Evolutionary conservation across 139 green algal genomes (phyloP).

Genomic region (Microglena sp.): DNA sequence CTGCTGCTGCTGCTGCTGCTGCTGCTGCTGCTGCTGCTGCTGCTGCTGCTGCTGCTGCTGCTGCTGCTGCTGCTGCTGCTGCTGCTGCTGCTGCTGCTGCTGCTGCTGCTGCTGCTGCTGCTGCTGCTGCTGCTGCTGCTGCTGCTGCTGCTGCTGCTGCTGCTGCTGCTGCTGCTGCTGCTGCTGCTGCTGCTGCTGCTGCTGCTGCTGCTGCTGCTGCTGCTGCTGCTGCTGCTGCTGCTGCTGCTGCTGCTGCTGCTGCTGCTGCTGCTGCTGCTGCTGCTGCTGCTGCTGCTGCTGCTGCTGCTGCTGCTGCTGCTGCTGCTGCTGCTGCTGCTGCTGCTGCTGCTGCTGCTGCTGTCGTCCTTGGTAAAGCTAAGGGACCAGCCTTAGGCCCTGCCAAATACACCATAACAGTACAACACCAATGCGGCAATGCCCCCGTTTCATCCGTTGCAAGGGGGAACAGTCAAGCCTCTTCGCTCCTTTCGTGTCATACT

Average conservation of each 20-base stretch:
- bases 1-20: neutral
- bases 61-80: neutral
- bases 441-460: neutral
- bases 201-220: neutral
- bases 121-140: neutral
- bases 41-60: neutral
- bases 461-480: neutral
- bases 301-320: neutral
- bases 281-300: neutral
- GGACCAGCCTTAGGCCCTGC: neutral
- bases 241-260: neutral
- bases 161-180: neutral
- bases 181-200: neutral
- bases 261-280: neutral
- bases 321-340: neutral
- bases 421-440: neutral
- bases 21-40: neutral
- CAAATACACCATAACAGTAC: neutral
- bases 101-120: neutral
- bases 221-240: neutral
- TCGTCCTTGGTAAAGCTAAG: neutral
- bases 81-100: neutral
- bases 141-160: neutral
- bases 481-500: neutral
- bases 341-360: neutral